Conservation (phyloP, 768 basidiomycete species). For the Mycena rebaudengoi region DNA sequence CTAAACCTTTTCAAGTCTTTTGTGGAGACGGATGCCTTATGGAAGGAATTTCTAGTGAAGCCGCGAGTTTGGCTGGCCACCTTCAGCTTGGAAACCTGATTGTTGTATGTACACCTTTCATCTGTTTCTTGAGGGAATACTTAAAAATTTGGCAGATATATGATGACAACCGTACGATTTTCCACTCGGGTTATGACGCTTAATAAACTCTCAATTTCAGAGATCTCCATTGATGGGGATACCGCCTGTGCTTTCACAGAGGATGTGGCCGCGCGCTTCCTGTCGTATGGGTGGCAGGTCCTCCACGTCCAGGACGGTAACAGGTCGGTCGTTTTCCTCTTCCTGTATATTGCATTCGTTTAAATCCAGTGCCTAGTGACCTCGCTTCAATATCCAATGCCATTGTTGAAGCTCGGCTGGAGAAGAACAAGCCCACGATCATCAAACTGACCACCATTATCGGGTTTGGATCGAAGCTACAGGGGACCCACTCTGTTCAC, state of each 20-base stretch:
- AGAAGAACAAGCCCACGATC: conserved; percentile 85
- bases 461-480: conserved; percentile 91
- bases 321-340: conserved; percentile 62
- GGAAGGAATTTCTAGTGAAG: conserved; percentile 96
- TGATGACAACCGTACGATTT: conserved; percentile 91
- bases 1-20: conserved; percentile 65
- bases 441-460: conserved; percentile 88
- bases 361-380: conserved; percentile 58
- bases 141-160: conserved; percentile 72
- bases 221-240: conserved; percentile 96
- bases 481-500: conserved; percentile 95
- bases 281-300: conserved; percentile 94
- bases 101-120: conserved; percentile 62
- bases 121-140: background rate
- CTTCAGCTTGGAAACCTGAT: conserved; percentile 93
- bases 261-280: conserved; percentile 88
- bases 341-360: background rate
- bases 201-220: conserved; percentile 49
- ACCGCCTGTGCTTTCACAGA: conserved; percentile 95
- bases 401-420: conserved; percentile 78
- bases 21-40: conserved; percentile 95
- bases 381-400: conserved; percentile 79
- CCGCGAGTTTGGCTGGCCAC: conserved; percentile 92
- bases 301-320: conserved; percentile 85
- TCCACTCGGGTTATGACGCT: conserved; percentile 8